These are phyloP conservation scores for Alternaria tenuissima DNA, from an alignment of 2,329 filamentous ascomycete genomes.

Conservation along the genomic window DNA sequence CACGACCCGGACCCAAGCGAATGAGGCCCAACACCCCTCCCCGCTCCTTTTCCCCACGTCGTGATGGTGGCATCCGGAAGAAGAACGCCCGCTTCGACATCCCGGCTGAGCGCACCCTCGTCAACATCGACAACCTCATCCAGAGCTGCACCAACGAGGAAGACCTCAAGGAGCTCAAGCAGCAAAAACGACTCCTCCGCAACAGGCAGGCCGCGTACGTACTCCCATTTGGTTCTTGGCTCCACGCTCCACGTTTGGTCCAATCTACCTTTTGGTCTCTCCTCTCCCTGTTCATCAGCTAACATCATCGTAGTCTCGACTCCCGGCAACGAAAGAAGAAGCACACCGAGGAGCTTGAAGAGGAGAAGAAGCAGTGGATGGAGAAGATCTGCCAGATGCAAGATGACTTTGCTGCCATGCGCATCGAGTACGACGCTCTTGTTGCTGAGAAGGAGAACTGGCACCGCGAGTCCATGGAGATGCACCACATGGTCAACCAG, in stretches of 20 bases:
- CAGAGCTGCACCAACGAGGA: slow-evolving; percentile 86
- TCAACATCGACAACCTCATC: slow-evolving; percentile 95
- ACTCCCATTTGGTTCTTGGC: slow-evolving; percentile 55
- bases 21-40: slow-evolving; percentile 74
- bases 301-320: slow-evolving; percentile 73
- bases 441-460: slow-evolving; percentile 69
- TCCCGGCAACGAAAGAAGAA: slow-evolving; percentile 98
- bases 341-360: slow-evolving; percentile 94
- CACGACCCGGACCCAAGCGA: slow-evolving; percentile 58
- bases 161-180: slow-evolving; percentile 97
- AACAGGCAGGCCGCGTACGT: slow-evolving; percentile 95
- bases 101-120: slow-evolving; percentile 88
- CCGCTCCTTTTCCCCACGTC: slow-evolving; percentile 76
- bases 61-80: slow-evolving; percentile 92
- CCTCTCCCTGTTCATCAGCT: slow-evolving; percentile 43
- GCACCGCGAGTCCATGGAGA: slow-evolving; percentile 75
- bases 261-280: slow-evolving; percentile 43
- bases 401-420: slow-evolving; percentile 75
- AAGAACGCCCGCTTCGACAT: slow-evolving; percentile 99
- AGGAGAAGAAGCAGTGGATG: slow-evolving; percentile 93
- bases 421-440: slow-evolving; percentile 64
- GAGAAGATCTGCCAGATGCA: slow-evolving; percentile 79
- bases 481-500: slow-evolving; percentile 76
- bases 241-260: slow-evolving; percentile 42
- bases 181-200: slow-evolving; percentile 92